Conservation (phyloP, 495 filamentous ascomycete genomes). For the Aspergillus nanangensis region DNA sequence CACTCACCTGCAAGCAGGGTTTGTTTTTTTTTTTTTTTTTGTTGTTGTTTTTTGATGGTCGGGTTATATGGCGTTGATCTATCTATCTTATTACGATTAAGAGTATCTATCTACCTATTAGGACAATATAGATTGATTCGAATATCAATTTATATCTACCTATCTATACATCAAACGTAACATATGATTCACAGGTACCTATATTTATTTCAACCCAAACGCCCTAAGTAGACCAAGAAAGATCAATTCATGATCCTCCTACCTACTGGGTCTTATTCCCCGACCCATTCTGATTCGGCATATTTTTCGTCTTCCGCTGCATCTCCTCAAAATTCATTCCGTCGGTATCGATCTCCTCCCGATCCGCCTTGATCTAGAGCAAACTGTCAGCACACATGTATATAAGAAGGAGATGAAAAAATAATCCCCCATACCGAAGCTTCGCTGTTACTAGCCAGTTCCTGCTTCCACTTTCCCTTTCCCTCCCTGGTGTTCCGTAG, state of each 20-base stretch:
- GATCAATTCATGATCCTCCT: no score
- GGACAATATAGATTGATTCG: no score
- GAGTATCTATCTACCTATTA: no score
- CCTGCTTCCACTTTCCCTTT: slow-evolving; percentile 74
- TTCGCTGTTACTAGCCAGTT: slow-evolving; percentile 77
- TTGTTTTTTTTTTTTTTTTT: slow-evolving; percentile 1
- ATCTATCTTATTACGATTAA: background rate
- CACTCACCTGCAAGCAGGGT: no score
- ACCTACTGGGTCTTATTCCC: no score
- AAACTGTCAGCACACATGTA: background rate
- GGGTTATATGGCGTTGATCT: slow-evolving; percentile 5
- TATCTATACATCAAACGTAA: no score
- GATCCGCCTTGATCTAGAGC: slow-evolving; percentile 60
- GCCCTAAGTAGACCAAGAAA: no score
- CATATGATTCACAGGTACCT: no score
- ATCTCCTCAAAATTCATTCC: slow-evolving; percentile 43
- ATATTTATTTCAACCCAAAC: no score
- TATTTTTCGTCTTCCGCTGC: slow-evolving; percentile 47
- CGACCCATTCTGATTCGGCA: slow-evolving; percentile 12
- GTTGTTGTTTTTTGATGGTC: background rate
- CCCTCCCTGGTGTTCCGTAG: slow-evolving; percentile 68
- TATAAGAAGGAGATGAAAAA: background rate
- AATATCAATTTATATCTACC: no score
- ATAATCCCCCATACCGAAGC: slow-evolving; percentile 55
- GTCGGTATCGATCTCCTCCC: slow-evolving; percentile 44